Evolutionary conservation across 805 yeast species (phyloP).

Genomic region (Nakazawaea ambrosiae): DNA sequence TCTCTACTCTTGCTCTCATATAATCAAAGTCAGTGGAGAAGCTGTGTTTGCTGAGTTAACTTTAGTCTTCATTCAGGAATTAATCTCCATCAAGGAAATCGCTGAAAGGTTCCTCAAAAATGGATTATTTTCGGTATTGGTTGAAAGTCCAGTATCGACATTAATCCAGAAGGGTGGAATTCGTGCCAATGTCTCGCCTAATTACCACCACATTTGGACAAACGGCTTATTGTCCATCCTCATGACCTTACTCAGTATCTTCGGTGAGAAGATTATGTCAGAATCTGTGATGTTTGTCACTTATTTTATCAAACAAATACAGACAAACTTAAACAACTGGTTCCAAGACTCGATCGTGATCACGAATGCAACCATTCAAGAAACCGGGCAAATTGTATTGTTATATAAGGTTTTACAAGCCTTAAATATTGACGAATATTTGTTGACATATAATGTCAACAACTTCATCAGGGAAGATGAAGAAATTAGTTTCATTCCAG

Average conservation of each 20-base stretch:
- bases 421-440: slow-evolving; percentile 45
- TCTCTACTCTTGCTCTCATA: slow-evolving; percentile 62
- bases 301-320: slow-evolving; percentile 60
- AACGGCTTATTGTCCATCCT: slow-evolving; percentile 71
- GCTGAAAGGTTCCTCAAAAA: slow-evolving; percentile 59
- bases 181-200: slow-evolving; percentile 39
- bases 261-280: slow-evolving; percentile 58
- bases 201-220: slow-evolving; percentile 75
- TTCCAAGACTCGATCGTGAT: slow-evolving; percentile 45
- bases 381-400: slow-evolving; percentile 61
- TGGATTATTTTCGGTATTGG: slow-evolving; percentile 61
- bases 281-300: slow-evolving; percentile 59
- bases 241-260: slow-evolving; percentile 48
- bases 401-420: slow-evolving; percentile 51
- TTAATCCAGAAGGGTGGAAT: slow-evolving; percentile 62
- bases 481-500: slow-evolving; percentile 35
- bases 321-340: slow-evolving; percentile 64
- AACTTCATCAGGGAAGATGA: slow-evolving; percentile 11
- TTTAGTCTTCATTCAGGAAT: slow-evolving; percentile 60
- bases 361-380: slow-evolving; percentile 44
- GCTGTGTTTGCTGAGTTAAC: slow-evolving; percentile 68
- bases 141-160: slow-evolving; percentile 68
- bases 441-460: slow-evolving; percentile 15
- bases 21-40: slow-evolving; percentile 52
- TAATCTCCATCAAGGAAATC: slow-evolving; percentile 51